A percentile compares a stretch with the other conserved stretches of the same genome.
phyloP scores from a whole-genome alignment of 2,329 filamentous ascomycete genomes.

The Penicillium sp. region DNA sequence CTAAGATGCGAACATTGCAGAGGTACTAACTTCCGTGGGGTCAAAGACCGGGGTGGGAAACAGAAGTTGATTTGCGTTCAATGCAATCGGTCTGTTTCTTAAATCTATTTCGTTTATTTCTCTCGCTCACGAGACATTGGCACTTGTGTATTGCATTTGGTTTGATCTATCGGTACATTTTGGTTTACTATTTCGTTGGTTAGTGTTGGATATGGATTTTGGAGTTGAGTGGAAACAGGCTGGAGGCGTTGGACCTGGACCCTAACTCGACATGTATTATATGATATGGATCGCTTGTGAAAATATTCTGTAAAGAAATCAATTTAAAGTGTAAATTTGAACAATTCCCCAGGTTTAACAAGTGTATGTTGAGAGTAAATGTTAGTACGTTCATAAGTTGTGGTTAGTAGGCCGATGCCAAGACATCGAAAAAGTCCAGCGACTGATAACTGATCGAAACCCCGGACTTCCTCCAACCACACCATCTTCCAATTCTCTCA shows the following conservation, averaged over 20 bases:
- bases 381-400: too few species aligned
- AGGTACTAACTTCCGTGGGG: slow-evolving; percentile 62
- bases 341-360: not conserved
- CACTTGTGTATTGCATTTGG: not conserved
- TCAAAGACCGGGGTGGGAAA: slow-evolving; percentile 52
- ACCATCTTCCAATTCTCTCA: slow-evolving; percentile 5
- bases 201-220: not conserved
- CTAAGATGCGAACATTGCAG: slow-evolving; percentile 61
- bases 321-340: not conserved
- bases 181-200: not conserved
- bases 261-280: slow-evolving; percentile 6
- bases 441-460: slow-evolving; percentile 19
- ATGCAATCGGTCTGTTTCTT: slow-evolving; percentile 42
- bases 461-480: slow-evolving; percentile 14
- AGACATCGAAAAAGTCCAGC: slow-evolving; percentile 28
- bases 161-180: not conserved
- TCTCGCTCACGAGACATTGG: not conserved
- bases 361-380: too few species aligned
- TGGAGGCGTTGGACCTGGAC: not conserved
- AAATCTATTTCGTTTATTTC: not conserved
- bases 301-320: not conserved
- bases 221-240: not conserved
- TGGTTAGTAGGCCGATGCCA: slow-evolving; percentile 14
- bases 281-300: not conserved
- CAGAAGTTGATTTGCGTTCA: slow-evolving; percentile 63